Conservation (phyloP, 257 asterid species). For the Nyctanthes arbortristis region DNA sequence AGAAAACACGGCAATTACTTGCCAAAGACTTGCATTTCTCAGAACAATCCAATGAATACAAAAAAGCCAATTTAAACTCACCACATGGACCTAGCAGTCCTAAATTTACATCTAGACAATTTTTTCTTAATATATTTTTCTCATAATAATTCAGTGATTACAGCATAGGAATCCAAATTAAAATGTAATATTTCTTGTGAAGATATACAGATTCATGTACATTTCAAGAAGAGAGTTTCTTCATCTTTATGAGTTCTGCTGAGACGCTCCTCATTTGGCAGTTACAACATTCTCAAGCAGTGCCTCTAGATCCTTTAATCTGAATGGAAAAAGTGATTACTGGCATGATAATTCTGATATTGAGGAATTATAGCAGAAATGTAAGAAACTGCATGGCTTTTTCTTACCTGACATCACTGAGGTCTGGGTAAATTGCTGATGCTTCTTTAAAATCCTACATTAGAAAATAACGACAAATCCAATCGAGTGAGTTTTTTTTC, state of each 20-base stretch:
- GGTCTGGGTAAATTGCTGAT: conserved; percentile 74
- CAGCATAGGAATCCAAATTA: neutral
- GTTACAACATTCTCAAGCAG: conserved; percentile 54
- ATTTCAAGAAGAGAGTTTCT: neutral
- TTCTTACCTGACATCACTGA: conserved; percentile 72
- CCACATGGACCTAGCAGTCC: neutral
- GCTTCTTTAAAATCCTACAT: conserved; percentile 83
- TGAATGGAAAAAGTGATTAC: conserved; percentile 28
- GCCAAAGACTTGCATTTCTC: too few species aligned
- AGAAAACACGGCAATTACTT: too few species aligned
- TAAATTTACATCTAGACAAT: neutral
- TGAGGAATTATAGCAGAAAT: neutral
- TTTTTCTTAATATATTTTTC: neutral
- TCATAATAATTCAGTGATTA: neutral
- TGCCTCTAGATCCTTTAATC: conserved; percentile 72
- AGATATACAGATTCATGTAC: neutral
- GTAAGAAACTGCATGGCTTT: neutral
- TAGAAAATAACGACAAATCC: neutral
- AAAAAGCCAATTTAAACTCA: too few species aligned
- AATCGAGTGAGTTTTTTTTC: neutral
- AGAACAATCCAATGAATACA: too few species aligned
- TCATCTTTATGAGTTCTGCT: neutral
- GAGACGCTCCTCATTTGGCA: conserved; percentile 29
- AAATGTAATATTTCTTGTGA: too few species aligned
- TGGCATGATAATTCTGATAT: neutral